Base-by-base conservation (phyloP, 345 rosid species). In the Populus davidiana region DNA sequence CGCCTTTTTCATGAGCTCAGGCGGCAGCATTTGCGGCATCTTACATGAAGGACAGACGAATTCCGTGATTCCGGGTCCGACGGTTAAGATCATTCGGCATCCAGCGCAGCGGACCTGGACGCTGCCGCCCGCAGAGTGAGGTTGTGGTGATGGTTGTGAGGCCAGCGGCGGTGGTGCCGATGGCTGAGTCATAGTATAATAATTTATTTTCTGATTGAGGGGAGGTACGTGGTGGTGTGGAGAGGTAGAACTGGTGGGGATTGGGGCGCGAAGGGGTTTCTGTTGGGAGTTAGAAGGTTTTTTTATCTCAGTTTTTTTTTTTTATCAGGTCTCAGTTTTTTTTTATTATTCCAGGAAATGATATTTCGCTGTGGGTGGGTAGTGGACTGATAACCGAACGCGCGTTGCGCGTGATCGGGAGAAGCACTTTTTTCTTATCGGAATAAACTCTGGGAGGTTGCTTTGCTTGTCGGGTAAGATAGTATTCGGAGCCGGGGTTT, bases 101-200 rank as follows among this genome's bases (percentile, higher is more conserved):
- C 99, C 98, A 4, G 99, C 99, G 84, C 99, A 95, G 44, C 97
- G 85, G 29, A 95, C 99, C 83, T 95, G 98, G 44, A 91, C 94
- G 35, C 94, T 97, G 47, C 79, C 86, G 75, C 86, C 76, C 9
- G 23, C 67, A 2, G 66, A 13, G 10, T 73, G 84, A 72, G 70
- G 86, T 70, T 79, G 77, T 50, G 82, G 86, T 70, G 87, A 87
- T 31, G 89, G 94, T 66, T 78, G 74, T 16, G 79, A 76, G 25
- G 77, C 81, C 78, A 77, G 81, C 70, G 89, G 84, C 59, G 93
- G 91, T 13, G 90, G 88, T 75, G 83, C 87, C 85, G 94, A 86
- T 47, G 97, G 86, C 83, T 89, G 98, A 75, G 95, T 81, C 94
- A 92, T 92, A 59, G 61, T n/a, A 35, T 8, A 29, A 14, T 29